Percentiles rank a stretch among this genome's conserved stretches.
Evolutionary conservation across 163 green algal species (phyloP).

Genomic region (Scenedesmus sp.): DNA sequence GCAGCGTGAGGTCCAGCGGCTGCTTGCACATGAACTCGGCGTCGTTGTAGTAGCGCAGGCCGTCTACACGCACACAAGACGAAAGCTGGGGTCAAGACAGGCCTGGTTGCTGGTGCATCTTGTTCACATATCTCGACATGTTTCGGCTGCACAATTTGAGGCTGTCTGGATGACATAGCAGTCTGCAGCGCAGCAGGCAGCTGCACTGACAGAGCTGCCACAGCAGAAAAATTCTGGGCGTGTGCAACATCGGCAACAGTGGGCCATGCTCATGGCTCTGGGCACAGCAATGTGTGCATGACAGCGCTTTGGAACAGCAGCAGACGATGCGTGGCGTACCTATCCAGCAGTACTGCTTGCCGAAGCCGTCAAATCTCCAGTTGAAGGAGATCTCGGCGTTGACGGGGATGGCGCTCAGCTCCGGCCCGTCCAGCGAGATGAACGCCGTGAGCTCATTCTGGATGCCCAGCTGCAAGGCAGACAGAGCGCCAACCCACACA

Average conservation of each 20-base stretch:
- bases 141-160: neutral
- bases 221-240: neutral
- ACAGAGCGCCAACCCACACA: neutral
- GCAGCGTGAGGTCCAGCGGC: neutral
- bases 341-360: slow-evolving; percentile 19
- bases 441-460: neutral
- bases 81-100: neutral
- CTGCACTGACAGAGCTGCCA: neutral
- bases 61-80: neutral
- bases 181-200: neutral
- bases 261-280: too few relatives aligned
- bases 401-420: slow-evolving; percentile 10
- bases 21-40: slow-evolving; percentile 16
- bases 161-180: too few relatives aligned
- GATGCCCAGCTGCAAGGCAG: slow-evolving; percentile 6
- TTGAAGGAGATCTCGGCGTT: neutral
- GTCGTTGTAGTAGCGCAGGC: slow-evolving; percentile 20
- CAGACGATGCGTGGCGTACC: neutral
- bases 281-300: too few relatives aligned
- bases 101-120: too few relatives aligned
- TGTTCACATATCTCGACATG: too few relatives aligned
- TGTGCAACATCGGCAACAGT: too few relatives aligned
- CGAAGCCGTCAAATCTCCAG: slow-evolving; percentile 17
- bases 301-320: neutral
- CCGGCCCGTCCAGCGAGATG: neutral